phyloP scores from a whole-genome alignment of 2,329 filamentous ascomycete species.

The Microdochium trichocladiopsis region DNA sequence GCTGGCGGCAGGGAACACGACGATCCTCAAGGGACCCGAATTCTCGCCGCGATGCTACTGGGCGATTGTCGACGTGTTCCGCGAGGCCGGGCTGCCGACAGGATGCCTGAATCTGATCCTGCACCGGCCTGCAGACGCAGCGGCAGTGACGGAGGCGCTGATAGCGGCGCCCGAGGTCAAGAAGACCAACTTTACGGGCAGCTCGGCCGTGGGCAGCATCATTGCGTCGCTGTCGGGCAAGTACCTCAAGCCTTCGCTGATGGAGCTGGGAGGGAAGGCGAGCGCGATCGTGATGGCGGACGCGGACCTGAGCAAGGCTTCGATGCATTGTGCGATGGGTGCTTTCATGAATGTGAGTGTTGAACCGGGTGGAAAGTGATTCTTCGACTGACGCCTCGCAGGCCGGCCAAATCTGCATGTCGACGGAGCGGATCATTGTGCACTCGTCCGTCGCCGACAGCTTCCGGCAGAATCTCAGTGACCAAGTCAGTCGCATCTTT shows the following conservation, averaged over 20 bases:
- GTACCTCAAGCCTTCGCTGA: conserved; percentile 28
- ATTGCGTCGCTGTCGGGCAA: conserved; percentile 25
- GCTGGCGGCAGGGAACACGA: conserved; percentile 14
- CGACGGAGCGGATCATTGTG: conserved; percentile 24
- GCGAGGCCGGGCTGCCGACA: conserved; percentile 28
- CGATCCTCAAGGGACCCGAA: conserved; percentile 21
- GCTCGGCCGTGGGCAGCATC: conserved; percentile 24
- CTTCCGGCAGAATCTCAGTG: conserved; percentile 1
- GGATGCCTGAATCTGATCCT: conserved; percentile 28
- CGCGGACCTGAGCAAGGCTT: conserved; percentile 28
- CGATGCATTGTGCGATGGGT: conserved; percentile 1
- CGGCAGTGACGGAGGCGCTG: conserved; percentile 20
- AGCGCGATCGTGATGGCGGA: conserved; percentile 29
- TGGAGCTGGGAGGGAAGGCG: conserved; percentile 35
- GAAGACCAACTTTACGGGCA: conserved; percentile 33
- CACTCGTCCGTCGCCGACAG: conserved; percentile 1
- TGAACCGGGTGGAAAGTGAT: neutral
- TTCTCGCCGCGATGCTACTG: conserved; percentile 17
- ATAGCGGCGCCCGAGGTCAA: conserved; percentile 23
- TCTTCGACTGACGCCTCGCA: conserved; percentile 7
- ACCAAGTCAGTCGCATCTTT: neutral
- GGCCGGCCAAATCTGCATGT: conserved; percentile 27
- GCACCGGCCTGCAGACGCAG: conserved; percentile 19
- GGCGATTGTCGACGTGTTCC: conserved; percentile 23
- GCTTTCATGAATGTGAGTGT: conserved; percentile 19